Percentiles rank a stretch among this genome's conserved stretches.
Evolutionary conservation across 2,329 filamentous ascomycete species (phyloP).

Genomic region (Monosporascus sp.): DNA sequence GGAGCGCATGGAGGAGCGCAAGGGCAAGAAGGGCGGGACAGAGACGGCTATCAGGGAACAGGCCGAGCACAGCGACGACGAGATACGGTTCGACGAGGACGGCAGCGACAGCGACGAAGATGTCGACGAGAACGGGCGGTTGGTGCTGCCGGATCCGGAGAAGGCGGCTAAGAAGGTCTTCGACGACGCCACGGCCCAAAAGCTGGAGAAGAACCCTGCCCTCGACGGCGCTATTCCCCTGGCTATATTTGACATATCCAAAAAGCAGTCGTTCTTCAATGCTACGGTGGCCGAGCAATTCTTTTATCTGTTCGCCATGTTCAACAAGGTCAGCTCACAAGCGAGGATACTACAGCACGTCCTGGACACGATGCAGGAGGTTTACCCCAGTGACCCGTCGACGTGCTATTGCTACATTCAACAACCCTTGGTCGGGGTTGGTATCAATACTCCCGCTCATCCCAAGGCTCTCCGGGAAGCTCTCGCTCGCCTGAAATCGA

Average conservation of each 20-base stretch:
- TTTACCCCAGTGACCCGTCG: constrained; percentile 54
- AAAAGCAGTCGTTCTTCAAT: constrained; percentile 68
- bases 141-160: constrained; percentile 40
- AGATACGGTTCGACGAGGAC: constrained; percentile 36
- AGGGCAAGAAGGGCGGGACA: constrained; percentile 38
- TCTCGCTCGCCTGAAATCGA: constrained; percentile 55
- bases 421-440: constrained; percentile 62
- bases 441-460: constrained; percentile 61
- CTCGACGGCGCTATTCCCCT: constrained; percentile 89
- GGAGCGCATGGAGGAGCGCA: constrained; percentile 69
- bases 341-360: constrained; percentile 68
- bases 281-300: constrained; percentile 65
- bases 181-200: constrained; percentile 37
- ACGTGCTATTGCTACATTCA: constrained; percentile 67
- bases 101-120: constrained; percentile 35
- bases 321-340: constrained; percentile 60
- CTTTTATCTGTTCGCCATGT: constrained; percentile 72
- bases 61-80: constrained; percentile 39
- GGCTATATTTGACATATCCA: constrained; percentile 83
- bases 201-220: constrained; percentile 70
- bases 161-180: constrained; percentile 36
- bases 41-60: constrained; percentile 51
- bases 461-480: constrained; percentile 63
- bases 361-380: constrained; percentile 55
- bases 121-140: constrained; percentile 31